Conservation (phyloP, 73 alveolate genomes). For the Uronychia setigera region DNA sequence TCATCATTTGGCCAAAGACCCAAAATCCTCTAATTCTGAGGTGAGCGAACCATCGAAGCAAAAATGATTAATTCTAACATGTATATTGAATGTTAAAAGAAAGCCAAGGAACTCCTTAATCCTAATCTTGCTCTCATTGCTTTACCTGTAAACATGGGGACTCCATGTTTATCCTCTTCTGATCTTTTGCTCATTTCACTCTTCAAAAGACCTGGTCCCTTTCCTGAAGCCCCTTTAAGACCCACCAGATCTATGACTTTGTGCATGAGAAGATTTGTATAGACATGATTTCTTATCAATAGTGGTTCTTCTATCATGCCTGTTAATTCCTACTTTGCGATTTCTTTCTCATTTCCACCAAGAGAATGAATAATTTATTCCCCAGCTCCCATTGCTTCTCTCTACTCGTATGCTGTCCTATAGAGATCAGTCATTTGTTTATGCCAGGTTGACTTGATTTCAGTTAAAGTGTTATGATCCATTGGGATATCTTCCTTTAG, state of each 20-base stretch:
- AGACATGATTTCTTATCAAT: background rate
- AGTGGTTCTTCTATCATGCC: background rate
- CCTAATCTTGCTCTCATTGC: no score
- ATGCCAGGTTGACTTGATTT: background rate
- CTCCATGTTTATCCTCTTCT: no score
- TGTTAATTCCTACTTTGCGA: background rate
- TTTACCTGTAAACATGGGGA: no score
- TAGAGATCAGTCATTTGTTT: background rate
- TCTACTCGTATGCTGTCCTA: background rate
- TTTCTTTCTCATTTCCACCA: no score
- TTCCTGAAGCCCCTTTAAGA: background rate
- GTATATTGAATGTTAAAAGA: no score
- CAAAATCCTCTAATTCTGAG: no score
- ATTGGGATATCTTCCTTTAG: background rate
- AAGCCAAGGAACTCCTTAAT: background rate
- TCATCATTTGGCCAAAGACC: no score
- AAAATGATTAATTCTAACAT: no score
- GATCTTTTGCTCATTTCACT: no score
- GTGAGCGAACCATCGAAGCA: no score
- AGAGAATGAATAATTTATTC: background rate
- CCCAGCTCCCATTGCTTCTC: background rate
- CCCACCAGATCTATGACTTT: background rate
- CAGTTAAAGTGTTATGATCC: background rate
- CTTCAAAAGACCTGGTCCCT: background rate
- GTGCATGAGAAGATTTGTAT: background rate